Base-by-base conservation (phyloP, 2,329 filamentous ascomycete genomes). In the Tothia fuscella region DNA sequence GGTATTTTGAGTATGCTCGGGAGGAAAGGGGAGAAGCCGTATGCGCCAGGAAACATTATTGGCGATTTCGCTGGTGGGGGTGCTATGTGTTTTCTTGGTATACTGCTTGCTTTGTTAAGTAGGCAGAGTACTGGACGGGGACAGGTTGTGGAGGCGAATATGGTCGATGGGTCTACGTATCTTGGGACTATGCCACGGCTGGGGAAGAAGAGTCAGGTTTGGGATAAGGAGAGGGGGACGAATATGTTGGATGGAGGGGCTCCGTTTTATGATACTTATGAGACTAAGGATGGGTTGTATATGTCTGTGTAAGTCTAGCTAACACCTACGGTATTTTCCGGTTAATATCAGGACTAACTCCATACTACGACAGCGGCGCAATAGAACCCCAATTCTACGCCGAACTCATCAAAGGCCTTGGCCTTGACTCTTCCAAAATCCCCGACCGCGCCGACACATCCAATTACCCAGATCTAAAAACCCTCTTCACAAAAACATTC, bases 31-130 rank as follows among this genome's bases (percentile, higher is more conserved):
- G 74, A 80, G 54, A 78, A 75, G 49, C 89, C 89, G 1, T 78
- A 81, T 47, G 72, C 88, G 14, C 91, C 91, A 0, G 76, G 68
- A 5, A 96, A 96, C 54, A 71, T 96, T 14, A 64, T 96, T 1
- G 89, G 78, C 0, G 89, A 96, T 58, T 96, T 96, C 50, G 91
- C 84, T 0, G 89, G 87, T 24, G 89, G 89, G 16, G 89, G 89
- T 25, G 79, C 82, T 1, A 78, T 78, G 49, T 78, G 91, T 31
- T 85, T 91, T 53, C 68, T 87, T 45, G 89, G 88, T 0, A 76
- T 96, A 4, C 59, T 95, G 42, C 67, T 95, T 16, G 89, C 91
- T 0, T 61, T 96, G 45, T 53, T 93, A 7, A 70, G 76, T 12
- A 67, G 86, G 25, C 65, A 70, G 37, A 64, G 60, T 32, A 78